phyloP scores from a whole-genome alignment of 352 stramenopile genomes.

The Halophytophthora batemanensis region DNA sequence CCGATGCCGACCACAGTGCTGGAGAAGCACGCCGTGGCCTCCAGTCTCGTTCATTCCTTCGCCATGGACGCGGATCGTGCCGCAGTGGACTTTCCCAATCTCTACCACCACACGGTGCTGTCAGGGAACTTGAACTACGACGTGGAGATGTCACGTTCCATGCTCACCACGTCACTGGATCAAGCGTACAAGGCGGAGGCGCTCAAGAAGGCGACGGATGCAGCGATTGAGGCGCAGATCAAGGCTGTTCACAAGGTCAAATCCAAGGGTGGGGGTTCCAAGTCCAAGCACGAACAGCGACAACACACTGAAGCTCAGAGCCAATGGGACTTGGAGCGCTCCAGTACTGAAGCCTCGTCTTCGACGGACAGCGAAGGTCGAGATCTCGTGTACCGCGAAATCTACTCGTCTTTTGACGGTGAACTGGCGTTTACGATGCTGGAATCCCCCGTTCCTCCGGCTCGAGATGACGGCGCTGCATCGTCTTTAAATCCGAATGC shows the following conservation, averaged over 20 bases:
- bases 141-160: conserved; percentile 41
- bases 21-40: conserved; percentile 53
- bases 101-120: conserved; percentile 84
- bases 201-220: conserved; percentile 51
- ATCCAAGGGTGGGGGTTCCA: conserved; percentile 6
- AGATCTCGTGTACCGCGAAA: conserved; percentile 48
- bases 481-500: conserved; percentile 2
- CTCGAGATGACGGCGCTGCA: background rate
- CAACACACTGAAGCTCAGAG: conserved; percentile 8
- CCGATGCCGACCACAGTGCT: conserved; percentile 28
- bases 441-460: conserved; percentile 29
- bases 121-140: conserved; percentile 82
- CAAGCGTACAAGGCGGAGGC: conserved; percentile 77
- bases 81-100: conserved; percentile 75
- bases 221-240: conserved; percentile 59
- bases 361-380: conserved; percentile 9
- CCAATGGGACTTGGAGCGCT: conserved; percentile 17
- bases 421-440: conserved; percentile 65
- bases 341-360: conserved; percentile 17
- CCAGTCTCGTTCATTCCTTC: conserved; percentile 76
- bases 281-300: conserved; percentile 10
- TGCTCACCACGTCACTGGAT: conserved; percentile 43
- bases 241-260: conserved; percentile 27
- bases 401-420: conserved; percentile 47
- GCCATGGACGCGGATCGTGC: conserved; percentile 74